Evolutionary conservation across 2,329 filamentous ascomycete species (phyloP), one percentile per base, ranked within the genome.

Genomic region (Fusarium compactum): DNA sequence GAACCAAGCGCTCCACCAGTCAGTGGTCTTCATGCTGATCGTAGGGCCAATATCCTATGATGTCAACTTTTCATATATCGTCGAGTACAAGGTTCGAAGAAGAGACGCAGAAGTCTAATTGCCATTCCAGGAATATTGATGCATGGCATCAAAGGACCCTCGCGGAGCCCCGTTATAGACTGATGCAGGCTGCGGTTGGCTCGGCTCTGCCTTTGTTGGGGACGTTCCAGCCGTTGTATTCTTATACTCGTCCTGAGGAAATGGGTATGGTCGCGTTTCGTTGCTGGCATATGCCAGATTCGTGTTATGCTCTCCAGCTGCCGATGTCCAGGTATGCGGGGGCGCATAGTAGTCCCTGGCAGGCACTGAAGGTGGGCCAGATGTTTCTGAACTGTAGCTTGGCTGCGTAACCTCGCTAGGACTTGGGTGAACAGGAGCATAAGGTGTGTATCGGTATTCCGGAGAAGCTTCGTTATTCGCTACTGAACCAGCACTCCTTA

Each of bases 91-190:
- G 62, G 61, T 70, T 70, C 57, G 44, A 52, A 48, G 60, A 40
- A 38, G n/a, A 40, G 46, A 57, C 52, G 51, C 55, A 38, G 27
- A 67, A 44, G 58, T 55, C 69, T 78, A 86, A 59, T 83, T 85
- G 54, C 83, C 80, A 69, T 84, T 87, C 87, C 87, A 89, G 32
- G 86, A 87, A 75, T 89, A 89, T 74, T 88, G 85, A 75, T 83
- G 85, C 77, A 87, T 81, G 51, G 79, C 80, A 58, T 84, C 83
- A 62, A 85, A 85, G 16, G 85, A 85, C 20, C 81, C 81, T 47
- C 82, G 77, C 30, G 79, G 70, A 15, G 77, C 78, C 44, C 78
- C 78, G 27, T 75, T 80, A 60, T 85, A 86, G 25, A 80, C 75
- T 22, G 80, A 76, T 6, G 81, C 79, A 16, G 83, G 79, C 14